A percentile compares a stretch with the other conserved stretches of the same genome.
Conservation (phyloP, 176 grass and related monocot species). For the Alloteropsis semialata region DNA sequence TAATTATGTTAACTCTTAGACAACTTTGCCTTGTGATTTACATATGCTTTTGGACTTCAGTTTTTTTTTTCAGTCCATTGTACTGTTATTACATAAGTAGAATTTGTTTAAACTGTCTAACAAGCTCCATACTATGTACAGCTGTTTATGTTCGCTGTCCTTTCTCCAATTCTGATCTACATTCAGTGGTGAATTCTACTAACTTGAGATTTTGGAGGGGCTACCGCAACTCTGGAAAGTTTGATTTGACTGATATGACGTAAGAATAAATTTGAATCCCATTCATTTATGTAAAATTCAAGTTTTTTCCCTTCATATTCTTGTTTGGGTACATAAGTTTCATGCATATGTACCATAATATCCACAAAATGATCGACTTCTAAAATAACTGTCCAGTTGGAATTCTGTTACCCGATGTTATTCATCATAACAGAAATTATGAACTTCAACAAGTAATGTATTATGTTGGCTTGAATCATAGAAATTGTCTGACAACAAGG, state of each 20-base stretch:
- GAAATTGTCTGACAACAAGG: constrained; percentile 7
- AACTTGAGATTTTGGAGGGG: constrained; percentile 33
- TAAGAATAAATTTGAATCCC: constrained; percentile 44
- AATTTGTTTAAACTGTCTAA: constrained; percentile 13
- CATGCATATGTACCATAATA: neutral
- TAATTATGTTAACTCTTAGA: neutral
- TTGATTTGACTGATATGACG: constrained; percentile 97
- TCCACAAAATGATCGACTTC: neutral
- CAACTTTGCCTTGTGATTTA: neutral
- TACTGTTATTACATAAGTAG: neutral
- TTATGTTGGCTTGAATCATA: constrained; percentile 6
- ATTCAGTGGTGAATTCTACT: constrained; percentile 28
- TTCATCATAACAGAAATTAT: too few species aligned
- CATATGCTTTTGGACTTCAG: neutral
- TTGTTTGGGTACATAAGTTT: neutral
- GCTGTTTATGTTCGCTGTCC: constrained; percentile 33
- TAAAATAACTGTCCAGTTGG: neutral
- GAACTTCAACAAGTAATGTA: neutral
- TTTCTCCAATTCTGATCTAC: constrained; percentile 36
- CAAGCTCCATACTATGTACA: constrained; percentile 29
- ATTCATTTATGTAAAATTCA: constrained; percentile 14
- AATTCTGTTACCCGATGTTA: neutral
- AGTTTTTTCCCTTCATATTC: constrained; percentile 9
- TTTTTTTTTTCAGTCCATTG: constrained; percentile 5
- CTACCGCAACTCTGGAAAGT: constrained; percentile 58